phyloP scores from a whole-genome alignment of 208 protist genomes.

The Balamuthia mandrillaris region DNA sequence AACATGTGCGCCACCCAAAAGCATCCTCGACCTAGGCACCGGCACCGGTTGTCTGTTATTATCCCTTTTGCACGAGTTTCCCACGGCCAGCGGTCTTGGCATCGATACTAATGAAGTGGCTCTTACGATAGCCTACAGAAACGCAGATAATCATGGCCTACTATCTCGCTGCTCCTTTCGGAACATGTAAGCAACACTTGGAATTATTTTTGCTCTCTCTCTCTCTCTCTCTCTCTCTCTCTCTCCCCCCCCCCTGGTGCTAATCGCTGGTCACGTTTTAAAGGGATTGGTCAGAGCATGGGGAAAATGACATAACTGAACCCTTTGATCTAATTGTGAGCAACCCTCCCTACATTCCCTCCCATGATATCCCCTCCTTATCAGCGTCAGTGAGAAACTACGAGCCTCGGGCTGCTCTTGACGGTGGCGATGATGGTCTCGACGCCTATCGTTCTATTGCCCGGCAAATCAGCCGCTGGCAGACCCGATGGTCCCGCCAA shows the following conservation, averaged over 20 bases:
- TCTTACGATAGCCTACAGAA: background rate
- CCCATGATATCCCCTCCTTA: background rate
- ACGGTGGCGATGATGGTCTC: constrained; percentile 2
- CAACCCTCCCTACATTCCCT: constrained; percentile 22
- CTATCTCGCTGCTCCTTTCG: background rate
- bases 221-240: too few species aligned
- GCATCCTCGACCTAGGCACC: constrained; percentile 25
- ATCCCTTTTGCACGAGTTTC: background rate
- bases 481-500: background rate
- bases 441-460: background rate
- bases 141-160: background rate
- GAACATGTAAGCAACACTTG: background rate
- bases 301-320: background rate
- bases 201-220: background rate
- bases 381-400: background rate
- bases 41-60: background rate
- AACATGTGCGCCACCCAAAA: background rate
- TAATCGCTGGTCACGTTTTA: too few species aligned
- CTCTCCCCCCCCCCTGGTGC: too few species aligned
- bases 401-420: background rate
- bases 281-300: constrained; percentile 3
- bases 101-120: background rate
- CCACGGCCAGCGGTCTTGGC: background rate
- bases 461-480: background rate
- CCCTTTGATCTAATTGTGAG: background rate